Evolutionary conservation across 208 protist genomes (phyloP).

Genomic region (Angomonas ambiguus): DNA sequence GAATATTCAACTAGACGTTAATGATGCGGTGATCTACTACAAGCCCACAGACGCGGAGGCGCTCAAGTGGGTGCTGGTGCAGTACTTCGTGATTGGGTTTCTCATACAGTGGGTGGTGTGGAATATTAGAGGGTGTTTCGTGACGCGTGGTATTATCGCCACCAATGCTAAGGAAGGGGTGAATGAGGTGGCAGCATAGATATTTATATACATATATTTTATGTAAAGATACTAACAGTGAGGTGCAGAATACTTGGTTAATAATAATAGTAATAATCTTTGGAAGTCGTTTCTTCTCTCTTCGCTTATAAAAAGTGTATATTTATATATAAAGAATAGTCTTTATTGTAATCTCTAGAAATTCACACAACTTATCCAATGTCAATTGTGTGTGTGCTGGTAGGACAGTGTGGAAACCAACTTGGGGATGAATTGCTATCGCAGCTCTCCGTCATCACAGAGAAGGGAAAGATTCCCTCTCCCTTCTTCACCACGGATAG

Average conservation of each 20-base stretch:
- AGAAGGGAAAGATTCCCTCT: conserved; percentile 2
- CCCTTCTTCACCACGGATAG: conserved; percentile 62
- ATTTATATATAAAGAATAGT: no score
- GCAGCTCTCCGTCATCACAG: conserved; percentile 42
- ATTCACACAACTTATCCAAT: conserved; percentile 22
- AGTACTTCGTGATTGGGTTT: conserved; percentile 77
- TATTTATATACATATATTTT: conserved; percentile 14
- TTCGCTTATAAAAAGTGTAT: no score
- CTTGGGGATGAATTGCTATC: conserved; percentile 80
- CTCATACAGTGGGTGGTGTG: conserved; percentile 69
- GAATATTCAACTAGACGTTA: conserved; percentile 57
- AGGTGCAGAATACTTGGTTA: no score
- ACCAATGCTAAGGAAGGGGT: conserved; percentile 18
- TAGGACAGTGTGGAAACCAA: conserved; percentile 89
- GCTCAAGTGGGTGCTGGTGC: conserved; percentile 82
- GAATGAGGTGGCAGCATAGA: conserved; percentile 1
- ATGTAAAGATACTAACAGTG: background rate
- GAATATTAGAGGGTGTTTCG: conserved; percentile 53
- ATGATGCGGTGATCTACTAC: conserved; percentile 42
- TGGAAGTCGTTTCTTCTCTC: background rate
- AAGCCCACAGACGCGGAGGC: conserved; percentile 53
- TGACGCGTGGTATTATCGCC: conserved; percentile 43
- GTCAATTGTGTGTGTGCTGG: conserved; percentile 71
- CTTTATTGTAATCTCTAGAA: no score
- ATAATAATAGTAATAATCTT: no score